These are phyloP conservation scores for Erodium moschatum DNA, from an alignment of 441 rosid genomes.

Conservation along the genomic window DNA sequence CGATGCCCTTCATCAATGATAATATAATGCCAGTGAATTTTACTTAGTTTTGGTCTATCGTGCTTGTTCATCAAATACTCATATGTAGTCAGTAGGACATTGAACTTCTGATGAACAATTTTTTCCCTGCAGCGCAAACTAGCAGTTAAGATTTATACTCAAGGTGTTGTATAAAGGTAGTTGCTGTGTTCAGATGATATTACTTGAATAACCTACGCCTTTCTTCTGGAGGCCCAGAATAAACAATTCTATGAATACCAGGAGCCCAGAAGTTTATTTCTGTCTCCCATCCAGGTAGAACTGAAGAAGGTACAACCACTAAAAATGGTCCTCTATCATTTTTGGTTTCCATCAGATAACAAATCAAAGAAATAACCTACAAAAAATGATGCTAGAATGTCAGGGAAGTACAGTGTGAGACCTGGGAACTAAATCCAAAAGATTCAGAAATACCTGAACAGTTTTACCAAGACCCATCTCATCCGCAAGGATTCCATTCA, in stretches of 20 bases:
- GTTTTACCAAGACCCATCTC: conserved; percentile 99
- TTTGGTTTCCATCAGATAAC: conserved; percentile 89
- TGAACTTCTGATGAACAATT: conserved; percentile 83
- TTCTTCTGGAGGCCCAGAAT: conserved; percentile 89
- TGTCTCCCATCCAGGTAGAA: conserved; percentile 85
- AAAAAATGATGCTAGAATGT: conserved; percentile 16
- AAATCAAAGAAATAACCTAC: conserved; percentile 82
- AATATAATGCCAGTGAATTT: conserved; percentile 83
- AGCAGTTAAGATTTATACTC: conserved; percentile 17
- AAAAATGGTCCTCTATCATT: conserved; percentile 92
- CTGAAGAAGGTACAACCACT: conserved; percentile 95
- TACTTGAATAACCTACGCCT: conserved; percentile 87
- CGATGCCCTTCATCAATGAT: conserved; percentile 97
- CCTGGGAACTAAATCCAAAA: conserved; percentile 17
- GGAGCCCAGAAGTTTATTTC: conserved; percentile 93
- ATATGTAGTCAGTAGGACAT: conserved; percentile 82
- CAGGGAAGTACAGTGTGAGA: neutral
- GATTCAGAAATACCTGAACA: conserved; percentile 55
- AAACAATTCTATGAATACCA: conserved; percentile 57
- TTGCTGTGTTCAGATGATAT: conserved; percentile 20
- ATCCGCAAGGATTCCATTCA: conserved; percentile 94
- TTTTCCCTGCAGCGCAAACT: conserved; percentile 56
- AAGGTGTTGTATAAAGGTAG: conserved; percentile 12
- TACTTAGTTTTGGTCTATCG: conserved; percentile 85
- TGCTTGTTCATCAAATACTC: conserved; percentile 97